phyloP scores from a whole-genome alignment of 805 yeast genomes.

The Saturnispora quitensis region DNA sequence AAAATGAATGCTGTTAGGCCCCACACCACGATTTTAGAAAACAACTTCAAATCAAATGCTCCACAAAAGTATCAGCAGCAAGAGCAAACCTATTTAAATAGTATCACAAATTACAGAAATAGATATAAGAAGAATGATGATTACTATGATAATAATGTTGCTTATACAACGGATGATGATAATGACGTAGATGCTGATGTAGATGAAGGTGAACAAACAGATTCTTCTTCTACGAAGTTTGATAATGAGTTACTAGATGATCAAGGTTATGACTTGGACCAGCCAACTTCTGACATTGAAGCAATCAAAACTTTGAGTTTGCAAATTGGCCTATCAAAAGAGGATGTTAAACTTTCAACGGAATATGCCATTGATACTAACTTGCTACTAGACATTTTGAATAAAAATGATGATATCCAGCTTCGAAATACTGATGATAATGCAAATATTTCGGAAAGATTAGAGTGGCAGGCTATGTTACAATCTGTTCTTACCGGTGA shows the following conservation, averaged over 20 bases:
- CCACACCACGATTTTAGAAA: slow-evolving; percentile 24
- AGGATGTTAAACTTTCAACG: slow-evolving; percentile 27
- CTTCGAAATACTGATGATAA: slow-evolving; percentile 22
- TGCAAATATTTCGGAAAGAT: slow-evolving; percentile 50
- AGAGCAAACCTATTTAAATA: slow-evolving; percentile 41
- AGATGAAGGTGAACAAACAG: slow-evolving; percentile 3
- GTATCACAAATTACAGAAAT: slow-evolving; percentile 30
- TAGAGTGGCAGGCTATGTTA: slow-evolving; percentile 95
- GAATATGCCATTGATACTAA: slow-evolving; percentile 30
- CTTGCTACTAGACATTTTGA: slow-evolving; percentile 25
- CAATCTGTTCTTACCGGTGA: slow-evolving; percentile 89
- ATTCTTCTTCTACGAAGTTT: slow-evolving; percentile 1
- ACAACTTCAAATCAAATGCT: slow-evolving; percentile 26
- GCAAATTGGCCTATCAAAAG: slow-evolving; percentile 26
- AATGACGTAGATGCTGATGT: slow-evolving; percentile 25
- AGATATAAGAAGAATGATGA: slow-evolving; percentile 35
- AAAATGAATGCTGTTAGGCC: slow-evolving; percentile 16
- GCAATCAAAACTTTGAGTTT: slow-evolving; percentile 25
- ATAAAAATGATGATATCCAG: slow-evolving; percentile 30
- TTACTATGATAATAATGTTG: slow-evolving; percentile 39
- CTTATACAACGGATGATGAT: slow-evolving; percentile 20
- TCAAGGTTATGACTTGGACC: slow-evolving; percentile 13
- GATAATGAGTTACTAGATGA: slow-evolving; percentile 6
- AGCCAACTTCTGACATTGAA: slow-evolving; percentile 18
- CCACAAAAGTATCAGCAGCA: slow-evolving; percentile 41